Conservation (phyloP, 2,329 filamentous ascomycete genomes). For the Pestalotiopsis fici region DNA sequence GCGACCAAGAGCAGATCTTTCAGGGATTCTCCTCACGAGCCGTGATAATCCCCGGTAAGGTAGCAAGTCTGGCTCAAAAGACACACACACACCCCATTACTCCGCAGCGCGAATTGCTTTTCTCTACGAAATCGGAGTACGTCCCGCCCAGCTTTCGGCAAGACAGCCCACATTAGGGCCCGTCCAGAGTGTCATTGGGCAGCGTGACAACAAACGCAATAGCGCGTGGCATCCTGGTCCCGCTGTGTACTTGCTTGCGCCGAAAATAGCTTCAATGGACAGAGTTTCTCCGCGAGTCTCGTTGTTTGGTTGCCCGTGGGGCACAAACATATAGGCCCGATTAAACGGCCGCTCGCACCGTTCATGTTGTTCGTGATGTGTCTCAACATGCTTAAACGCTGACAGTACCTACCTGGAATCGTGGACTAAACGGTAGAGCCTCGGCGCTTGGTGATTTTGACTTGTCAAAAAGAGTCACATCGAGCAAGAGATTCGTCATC, state of each 20-base stretch:
- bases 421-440: not conserved
- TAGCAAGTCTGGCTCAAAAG: not conserved
- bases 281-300: constrained; percentile 4
- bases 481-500: not conserved
- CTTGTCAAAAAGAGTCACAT: not conserved
- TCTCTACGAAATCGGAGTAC: not conserved
- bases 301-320: not conserved
- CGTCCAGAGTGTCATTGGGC: not conserved
- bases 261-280: not conserved
- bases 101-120: not conserved
- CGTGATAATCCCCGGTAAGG: not conserved
- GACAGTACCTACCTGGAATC: not conserved
- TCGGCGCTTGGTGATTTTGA: not conserved
- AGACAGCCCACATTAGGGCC: not conserved
- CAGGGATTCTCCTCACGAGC: not conserved
- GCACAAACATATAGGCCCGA: not conserved
- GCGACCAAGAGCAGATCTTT: too few species aligned
- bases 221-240: not conserved
- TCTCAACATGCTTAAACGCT: not conserved
- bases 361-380: not conserved
- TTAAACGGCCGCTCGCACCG: not conserved
- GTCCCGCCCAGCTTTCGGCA: not conserved
- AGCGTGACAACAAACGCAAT: not conserved
- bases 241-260: not conserved
- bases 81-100: not conserved